These are phyloP conservation scores for Lathyrus tuberosus DNA, from an alignment of 306 rosid genomes.

Conservation along the genomic window DNA sequence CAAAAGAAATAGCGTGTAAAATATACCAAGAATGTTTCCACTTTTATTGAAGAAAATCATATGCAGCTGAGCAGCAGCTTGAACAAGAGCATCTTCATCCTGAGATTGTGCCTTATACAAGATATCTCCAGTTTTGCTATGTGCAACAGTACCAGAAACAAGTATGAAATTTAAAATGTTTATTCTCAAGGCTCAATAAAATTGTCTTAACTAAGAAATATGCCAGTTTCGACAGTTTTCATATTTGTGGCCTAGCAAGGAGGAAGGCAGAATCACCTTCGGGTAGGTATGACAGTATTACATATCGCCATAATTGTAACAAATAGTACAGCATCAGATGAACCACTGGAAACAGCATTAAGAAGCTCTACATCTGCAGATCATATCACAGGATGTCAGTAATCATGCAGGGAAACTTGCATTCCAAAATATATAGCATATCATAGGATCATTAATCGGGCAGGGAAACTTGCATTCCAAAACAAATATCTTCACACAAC, in stretches of 20 bases:
- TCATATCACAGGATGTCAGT: slow-evolving; percentile 43
- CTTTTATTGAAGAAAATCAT: slow-evolving; percentile 81
- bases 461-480: slow-evolving; percentile 5
- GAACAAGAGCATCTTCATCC: slow-evolving; percentile 99
- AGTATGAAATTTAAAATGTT: slow-evolving; percentile 25
- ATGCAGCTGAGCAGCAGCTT: slow-evolving; percentile 83
- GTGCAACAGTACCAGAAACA: slow-evolving; percentile 37
- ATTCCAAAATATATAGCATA: slow-evolving; percentile 28
- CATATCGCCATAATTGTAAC: slow-evolving; percentile 95
- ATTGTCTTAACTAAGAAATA: slow-evolving; percentile 24
- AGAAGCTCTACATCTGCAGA: slow-evolving; percentile 77
- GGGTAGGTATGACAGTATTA: slow-evolving; percentile 84
- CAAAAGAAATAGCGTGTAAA: slow-evolving; percentile 37
- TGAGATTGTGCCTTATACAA: slow-evolving; percentile 96
- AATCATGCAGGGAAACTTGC: slow-evolving; percentile 37
- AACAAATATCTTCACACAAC: slow-evolving; percentile 31
- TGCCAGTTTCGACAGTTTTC: not conserved
- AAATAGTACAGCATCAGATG: slow-evolving; percentile 75
- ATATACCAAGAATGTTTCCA: slow-evolving; percentile 71
- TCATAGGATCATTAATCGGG: slow-evolving; percentile 9
- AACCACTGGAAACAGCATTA: slow-evolving; percentile 67
- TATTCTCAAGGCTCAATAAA: slow-evolving; percentile 8
- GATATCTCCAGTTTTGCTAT: slow-evolving; percentile 85
- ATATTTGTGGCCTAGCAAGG: slow-evolving; percentile 32
- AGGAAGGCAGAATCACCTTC: slow-evolving; percentile 61